Evolutionary conservation across 2,329 filamentous ascomycete genomes (phyloP).

Genomic region (Apiospora rasikravindrae): DNA sequence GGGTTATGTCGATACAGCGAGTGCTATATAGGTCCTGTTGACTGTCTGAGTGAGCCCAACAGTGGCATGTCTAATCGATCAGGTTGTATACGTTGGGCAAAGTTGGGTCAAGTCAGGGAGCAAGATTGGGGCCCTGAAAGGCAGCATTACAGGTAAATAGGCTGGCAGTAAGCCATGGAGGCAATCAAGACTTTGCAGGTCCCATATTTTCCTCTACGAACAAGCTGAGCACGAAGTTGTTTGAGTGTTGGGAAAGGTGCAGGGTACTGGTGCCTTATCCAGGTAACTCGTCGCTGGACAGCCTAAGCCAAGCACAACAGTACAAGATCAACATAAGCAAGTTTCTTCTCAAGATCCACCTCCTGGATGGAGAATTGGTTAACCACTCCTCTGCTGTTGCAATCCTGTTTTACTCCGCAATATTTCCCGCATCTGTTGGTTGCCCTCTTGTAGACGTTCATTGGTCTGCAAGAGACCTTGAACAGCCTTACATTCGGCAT

Average conservation of each 20-base stretch:
- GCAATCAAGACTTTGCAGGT: background rate
- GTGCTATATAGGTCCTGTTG: background rate
- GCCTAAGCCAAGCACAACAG: background rate
- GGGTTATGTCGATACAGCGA: background rate
- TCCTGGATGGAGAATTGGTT: too few relatives aligned
- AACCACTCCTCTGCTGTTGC: too few relatives aligned
- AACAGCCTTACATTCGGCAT: background rate
- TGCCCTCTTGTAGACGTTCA: background rate
- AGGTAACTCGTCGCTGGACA: background rate
- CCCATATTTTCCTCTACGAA: background rate
- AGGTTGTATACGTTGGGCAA: background rate
- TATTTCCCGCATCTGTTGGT: background rate
- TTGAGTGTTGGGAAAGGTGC: background rate
- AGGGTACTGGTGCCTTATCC: background rate
- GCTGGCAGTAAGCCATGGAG: background rate
- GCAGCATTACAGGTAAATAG: background rate
- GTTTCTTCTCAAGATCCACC: background rate
- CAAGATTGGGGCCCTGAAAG: background rate
- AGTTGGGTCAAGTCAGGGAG: background rate
- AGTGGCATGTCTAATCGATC: background rate
- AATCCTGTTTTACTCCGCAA: too few relatives aligned
- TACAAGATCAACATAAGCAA: conserved; percentile 6
- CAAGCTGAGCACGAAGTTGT: background rate
- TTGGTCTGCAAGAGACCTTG: background rate
- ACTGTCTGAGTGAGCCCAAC: background rate